Conservation (phyloP, 371 early-diverging fungal species). For the Circinella umbellata region DNA sequence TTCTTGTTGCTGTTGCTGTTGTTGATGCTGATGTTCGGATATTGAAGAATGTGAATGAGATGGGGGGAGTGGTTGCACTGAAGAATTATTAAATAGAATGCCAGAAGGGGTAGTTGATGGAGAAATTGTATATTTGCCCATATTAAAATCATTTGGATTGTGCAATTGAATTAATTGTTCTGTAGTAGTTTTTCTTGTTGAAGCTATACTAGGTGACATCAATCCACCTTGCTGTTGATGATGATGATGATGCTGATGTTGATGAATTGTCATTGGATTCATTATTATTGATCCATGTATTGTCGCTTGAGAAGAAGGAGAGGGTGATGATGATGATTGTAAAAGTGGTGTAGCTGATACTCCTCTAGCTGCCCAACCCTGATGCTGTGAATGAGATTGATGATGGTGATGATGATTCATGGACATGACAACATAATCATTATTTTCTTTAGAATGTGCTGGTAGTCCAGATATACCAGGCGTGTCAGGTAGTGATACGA, state of each 20-base stretch:
- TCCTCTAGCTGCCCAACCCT: background rate
- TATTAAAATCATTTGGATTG: background rate
- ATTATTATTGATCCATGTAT: background rate
- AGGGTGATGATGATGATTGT: background rate
- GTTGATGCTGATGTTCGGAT: background rate
- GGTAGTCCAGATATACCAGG: background rate
- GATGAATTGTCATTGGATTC: background rate
- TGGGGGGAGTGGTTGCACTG: background rate
- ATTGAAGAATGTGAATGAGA: no score
- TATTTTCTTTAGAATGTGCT: background rate
- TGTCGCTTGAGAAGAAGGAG: background rate
- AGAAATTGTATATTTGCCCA: background rate
- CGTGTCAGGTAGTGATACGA: background rate
- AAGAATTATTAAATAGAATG: background rate
- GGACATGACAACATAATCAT: conserved; percentile 6
- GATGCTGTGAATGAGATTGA: background rate
- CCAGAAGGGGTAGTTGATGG: background rate
- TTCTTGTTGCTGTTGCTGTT: background rate
- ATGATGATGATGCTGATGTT: no score
- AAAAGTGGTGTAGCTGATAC: background rate
- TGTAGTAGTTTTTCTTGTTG: background rate
- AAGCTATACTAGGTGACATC: background rate
- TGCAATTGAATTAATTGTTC: conserved; percentile 1
- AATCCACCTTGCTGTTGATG: background rate
- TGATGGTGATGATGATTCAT: conserved; percentile 11